A percentile compares a stretch with the other conserved stretches of the same genome.
Evolutionary conservation across 2,329 filamentous ascomycete genomes (phyloP).

Genomic region (Monascus ruber): DNA sequence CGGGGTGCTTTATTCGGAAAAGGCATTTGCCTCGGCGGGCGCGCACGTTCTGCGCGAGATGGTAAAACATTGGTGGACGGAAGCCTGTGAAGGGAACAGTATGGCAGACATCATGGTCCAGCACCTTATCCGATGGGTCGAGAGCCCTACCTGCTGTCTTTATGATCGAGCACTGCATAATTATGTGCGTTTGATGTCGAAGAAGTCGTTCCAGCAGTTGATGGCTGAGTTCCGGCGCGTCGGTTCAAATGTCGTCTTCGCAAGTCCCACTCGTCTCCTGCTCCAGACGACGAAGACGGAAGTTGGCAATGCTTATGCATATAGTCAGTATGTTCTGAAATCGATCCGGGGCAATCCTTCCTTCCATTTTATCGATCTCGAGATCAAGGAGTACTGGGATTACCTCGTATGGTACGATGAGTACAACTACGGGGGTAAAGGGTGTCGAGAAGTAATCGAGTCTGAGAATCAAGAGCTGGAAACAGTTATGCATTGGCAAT

Average conservation of each 20-base stretch:
- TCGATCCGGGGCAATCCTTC: conserved; percentile 91
- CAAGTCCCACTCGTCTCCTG: conserved; percentile 75
- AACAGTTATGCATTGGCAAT: conserved; percentile 97
- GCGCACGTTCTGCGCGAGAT: conserved; percentile 89
- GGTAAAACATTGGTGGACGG: conserved; percentile 97
- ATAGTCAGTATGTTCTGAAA: conserved; percentile 95
- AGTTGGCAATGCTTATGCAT: conserved; percentile 91
- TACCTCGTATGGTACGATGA: conserved; percentile 98
- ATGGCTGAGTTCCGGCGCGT: conserved; percentile 95
- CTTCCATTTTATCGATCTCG: conserved; percentile 93
- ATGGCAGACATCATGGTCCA: conserved; percentile 98
- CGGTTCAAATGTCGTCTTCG: conserved; percentile 91
- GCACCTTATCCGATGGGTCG: conserved; percentile 94
- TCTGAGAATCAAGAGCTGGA: conserved; percentile 70
- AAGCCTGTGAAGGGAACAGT: conserved; percentile 76
- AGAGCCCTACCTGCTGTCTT: conserved; percentile 83
- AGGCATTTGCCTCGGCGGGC: conserved; percentile 83
- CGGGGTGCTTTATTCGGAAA: conserved; percentile 69
- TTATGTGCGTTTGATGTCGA: conserved; percentile 97
- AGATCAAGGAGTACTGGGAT: conserved; percentile 99
- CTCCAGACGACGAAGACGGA: conserved; percentile 94
- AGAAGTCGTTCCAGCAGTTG: conserved; percentile 90
- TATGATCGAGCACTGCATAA: conserved; percentile 92
- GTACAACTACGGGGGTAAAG: conserved; percentile 96
- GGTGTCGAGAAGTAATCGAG: conserved; percentile 67